Evolutionary conservation across 23 red algal species (phyloP).

Genomic region (Gracilaria gracilis): DNA sequence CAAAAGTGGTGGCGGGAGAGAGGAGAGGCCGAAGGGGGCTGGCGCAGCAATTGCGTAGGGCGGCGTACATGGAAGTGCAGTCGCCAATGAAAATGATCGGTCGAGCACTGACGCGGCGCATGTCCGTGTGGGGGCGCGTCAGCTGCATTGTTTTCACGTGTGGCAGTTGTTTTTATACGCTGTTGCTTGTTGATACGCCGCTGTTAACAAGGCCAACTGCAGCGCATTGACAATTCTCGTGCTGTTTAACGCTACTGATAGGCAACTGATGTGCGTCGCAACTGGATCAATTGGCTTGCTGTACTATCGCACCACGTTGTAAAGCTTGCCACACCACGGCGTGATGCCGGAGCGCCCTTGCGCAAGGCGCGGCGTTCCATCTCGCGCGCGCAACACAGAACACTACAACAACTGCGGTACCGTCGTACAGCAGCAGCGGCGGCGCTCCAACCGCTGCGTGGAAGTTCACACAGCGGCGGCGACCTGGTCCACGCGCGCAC

Average conservation of each 20-base stretch:
- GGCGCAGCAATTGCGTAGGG: background rate
- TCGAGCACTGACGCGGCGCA: background rate
- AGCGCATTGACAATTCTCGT: background rate
- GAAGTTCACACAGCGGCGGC: background rate
- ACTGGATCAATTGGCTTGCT: too few species aligned
- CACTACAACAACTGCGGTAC: background rate
- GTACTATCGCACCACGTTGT: too few species aligned
- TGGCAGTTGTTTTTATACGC: background rate
- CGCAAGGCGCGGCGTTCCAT: too few species aligned
- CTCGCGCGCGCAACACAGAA: background rate
- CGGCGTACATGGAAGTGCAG: background rate
- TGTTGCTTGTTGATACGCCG: too few species aligned
- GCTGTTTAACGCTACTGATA: background rate
- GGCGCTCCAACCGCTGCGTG: background rate
- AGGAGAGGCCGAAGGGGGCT: background rate
- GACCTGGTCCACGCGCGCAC: background rate
- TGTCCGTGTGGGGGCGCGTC: background rate
- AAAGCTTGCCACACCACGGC: too few species aligned
- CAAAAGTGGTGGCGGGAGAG: too few species aligned
- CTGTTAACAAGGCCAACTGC: background rate
- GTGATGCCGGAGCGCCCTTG: too few species aligned
- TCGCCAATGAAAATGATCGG: background rate
- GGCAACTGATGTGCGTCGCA: too few species aligned
- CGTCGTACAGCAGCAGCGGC: background rate
- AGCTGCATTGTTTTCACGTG: conserved; percentile 1